Evolutionary conservation across 2,329 filamentous ascomycete genomes (phyloP).

Genomic region (Eurotiales sp.): DNA sequence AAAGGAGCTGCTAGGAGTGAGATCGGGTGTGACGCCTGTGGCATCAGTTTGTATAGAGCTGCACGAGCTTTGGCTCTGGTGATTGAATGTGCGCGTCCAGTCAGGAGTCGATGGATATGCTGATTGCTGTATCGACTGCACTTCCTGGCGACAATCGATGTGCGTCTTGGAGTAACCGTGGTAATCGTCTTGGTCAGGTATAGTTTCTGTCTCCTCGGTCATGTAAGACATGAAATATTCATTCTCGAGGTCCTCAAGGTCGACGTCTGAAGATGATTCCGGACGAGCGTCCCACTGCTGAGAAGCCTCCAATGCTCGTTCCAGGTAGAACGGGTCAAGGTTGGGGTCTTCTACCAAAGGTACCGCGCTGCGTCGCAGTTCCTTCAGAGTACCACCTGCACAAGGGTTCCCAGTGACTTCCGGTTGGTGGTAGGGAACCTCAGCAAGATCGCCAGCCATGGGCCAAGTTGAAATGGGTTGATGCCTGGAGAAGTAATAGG

Average conservation of each 20-base stretch:
- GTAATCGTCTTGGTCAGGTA: constrained; percentile 2
- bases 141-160: constrained; percentile 1
- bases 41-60: constrained; percentile 31
- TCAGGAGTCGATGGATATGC: constrained; percentile 4
- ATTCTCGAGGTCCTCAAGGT: constrained; percentile 26
- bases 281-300: constrained; percentile 24
- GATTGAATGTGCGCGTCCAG: constrained; percentile 15
- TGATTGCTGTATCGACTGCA: background rate
- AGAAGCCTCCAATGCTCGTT: constrained; percentile 29
- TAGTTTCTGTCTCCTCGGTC: constrained; percentile 17
- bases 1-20: constrained; percentile 39
- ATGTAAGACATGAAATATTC: constrained; percentile 30
- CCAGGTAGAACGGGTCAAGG: constrained; percentile 38
- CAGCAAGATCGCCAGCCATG: constrained; percentile 36
- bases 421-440: constrained; percentile 29
- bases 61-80: constrained; percentile 32
- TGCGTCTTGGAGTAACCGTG: background rate
- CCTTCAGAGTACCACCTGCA: constrained; percentile 28
- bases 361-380: constrained; percentile 2
- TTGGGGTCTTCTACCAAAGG: constrained; percentile 29
- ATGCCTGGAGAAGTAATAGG: constrained; percentile 1
- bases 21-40: constrained; percentile 26
- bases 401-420: constrained; percentile 28
- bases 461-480: constrained; percentile 23
- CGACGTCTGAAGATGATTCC: constrained; percentile 29